These are phyloP conservation scores for Apiospora pterosperma DNA, from an alignment of 2,329 filamentous ascomycete species.

Conservation along the genomic window DNA sequence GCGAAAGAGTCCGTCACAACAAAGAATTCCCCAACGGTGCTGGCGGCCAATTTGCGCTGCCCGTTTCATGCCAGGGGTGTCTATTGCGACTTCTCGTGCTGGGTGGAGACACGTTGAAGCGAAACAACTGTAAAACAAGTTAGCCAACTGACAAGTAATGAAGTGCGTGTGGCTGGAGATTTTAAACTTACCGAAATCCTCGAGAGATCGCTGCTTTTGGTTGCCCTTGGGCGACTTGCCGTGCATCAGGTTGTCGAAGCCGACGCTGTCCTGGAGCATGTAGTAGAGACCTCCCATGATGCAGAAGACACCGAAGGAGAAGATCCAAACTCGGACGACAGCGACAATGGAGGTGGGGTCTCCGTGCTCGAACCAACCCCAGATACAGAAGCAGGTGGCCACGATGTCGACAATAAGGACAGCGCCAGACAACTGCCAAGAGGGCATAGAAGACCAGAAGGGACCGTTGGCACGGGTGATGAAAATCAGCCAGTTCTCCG, in stretches of 20 bases:
- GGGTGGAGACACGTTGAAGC: constrained; percentile 83
- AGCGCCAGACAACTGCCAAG: constrained; percentile 77
- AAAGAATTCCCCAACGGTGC: neutral
- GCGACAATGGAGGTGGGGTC: constrained; percentile 71
- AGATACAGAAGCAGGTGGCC: constrained; percentile 81
- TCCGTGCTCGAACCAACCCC: constrained; percentile 73
- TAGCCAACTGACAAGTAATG: constrained; percentile 34
- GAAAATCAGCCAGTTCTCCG: constrained; percentile 96
- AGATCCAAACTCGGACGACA: constrained; percentile 86
- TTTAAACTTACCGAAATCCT: constrained; percentile 76
- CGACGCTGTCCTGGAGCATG: constrained; percentile 74
- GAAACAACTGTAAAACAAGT: constrained; percentile 67
- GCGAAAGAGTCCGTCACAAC: neutral
- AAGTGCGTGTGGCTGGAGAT: constrained; percentile 1
- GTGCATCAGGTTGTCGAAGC: constrained; percentile 92
- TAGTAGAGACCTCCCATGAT: constrained; percentile 74
- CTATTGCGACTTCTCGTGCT: constrained; percentile 85
- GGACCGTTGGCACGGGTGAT: constrained; percentile 91
- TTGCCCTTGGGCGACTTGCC: constrained; percentile 80
- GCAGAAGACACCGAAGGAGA: constrained; percentile 86
- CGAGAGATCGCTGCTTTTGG: constrained; percentile 78
- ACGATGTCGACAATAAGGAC: constrained; percentile 80
- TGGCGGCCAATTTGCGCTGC: constrained; percentile 8
- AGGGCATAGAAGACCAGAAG: constrained; percentile 87
- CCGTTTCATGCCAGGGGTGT: constrained; percentile 16